These are phyloP conservation scores for Torrubiella hemipterigena DNA, from an alignment of 2,329 filamentous ascomycete genomes.

Conservation along the genomic window DNA sequence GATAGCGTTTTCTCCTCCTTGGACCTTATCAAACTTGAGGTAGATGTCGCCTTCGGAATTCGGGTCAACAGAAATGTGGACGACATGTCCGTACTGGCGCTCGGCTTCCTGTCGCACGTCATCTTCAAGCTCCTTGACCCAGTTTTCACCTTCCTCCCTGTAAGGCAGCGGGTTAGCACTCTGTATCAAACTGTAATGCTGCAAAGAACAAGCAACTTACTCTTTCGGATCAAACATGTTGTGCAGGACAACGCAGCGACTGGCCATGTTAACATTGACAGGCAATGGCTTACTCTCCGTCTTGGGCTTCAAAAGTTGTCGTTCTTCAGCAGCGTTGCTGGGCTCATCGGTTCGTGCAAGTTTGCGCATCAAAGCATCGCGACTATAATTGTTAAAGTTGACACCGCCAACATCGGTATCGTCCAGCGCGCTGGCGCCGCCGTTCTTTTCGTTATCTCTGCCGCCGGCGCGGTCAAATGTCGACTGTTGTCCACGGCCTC, in stretches of 20 bases:
- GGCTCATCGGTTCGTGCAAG: slow-evolving; percentile 90
- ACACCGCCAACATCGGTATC: slow-evolving; percentile 96
- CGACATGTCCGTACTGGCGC: slow-evolving; percentile 90
- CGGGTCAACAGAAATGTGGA: slow-evolving; percentile 90
- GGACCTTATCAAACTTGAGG: slow-evolving; percentile 93
- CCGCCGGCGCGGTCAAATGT: slow-evolving; percentile 86
- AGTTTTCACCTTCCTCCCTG: slow-evolving; percentile 75
- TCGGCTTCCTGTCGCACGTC: slow-evolving; percentile 90
- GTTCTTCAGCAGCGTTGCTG: slow-evolving; percentile 52
- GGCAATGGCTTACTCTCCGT: slow-evolving; percentile 68
- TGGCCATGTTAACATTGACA: slow-evolving; percentile 82
- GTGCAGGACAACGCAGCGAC: slow-evolving; percentile 83
- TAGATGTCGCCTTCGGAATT: slow-evolving; percentile 95
- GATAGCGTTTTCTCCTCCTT: slow-evolving; percentile 93
- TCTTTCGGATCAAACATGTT: slow-evolving; percentile 91
- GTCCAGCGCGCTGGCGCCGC: slow-evolving; percentile 87
- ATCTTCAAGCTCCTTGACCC: slow-evolving; percentile 88
- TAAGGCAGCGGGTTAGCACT: slow-evolving; percentile 21
- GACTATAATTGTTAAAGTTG: slow-evolving; percentile 99
- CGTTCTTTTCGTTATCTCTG: slow-evolving; percentile 79
- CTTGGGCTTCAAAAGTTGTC: slow-evolving; percentile 64
- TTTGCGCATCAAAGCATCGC: slow-evolving; percentile 97
- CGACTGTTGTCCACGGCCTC: slow-evolving; percentile 75
- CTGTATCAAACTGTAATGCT: neutral
- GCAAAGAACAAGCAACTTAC: slow-evolving; percentile 42